Base-by-base conservation (phyloP, 179 eudicot species). In the Sideroxylon spinosum region DNA sequence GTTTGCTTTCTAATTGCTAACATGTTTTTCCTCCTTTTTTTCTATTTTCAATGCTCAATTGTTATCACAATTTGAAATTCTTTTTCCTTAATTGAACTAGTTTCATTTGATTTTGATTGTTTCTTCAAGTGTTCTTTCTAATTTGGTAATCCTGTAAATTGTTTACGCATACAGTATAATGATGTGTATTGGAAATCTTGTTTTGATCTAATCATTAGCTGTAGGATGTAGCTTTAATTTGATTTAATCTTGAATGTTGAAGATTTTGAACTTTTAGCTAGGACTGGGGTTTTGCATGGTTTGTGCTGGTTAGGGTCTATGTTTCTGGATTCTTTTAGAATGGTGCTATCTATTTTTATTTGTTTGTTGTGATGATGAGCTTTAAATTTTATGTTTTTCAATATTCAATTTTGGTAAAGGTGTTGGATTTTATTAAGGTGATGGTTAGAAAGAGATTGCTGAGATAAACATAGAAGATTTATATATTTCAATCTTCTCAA, bases 381-480 rank as follows among this genome's bases (percentile, higher is more conserved):
- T 78, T 32, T 50, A 23, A 50, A 19, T 74, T 75, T 53, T 29
- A 60, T 22, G 25, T 29, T 29, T 29, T 29, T 29, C 37, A 3
- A 3, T 48, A 69, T 63, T 59, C 44, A 13, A 65, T 82, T 74
- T 71, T 63, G 59, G 78, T 81, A 64, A 70, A 84, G 68, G 62
- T 81, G 65, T 85, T 68, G 75, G 71, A 56, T 28, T 76, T 7
- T 79, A 74, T 29, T 29, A 76, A 79, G 75, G 79, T 67, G 79
- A 78, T 74, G 77, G 37, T 65, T 25, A n/a, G 76, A 52, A 68
- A 80, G 78, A 86, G 78, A 93, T 95, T 98, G 89, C 80, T 73
- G 90, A 84, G 78, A 74, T 82, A 81, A 88, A 80, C 76, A 74
- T 72, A 23, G 92, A 87, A 74, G 91, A 85, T 78, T 86, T 74